Percentiles rank a stretch among this genome's conserved stretches.
Evolutionary conservation across 257 asterid genomes (phyloP).

Genomic region (Forsythia viridissima): DNA sequence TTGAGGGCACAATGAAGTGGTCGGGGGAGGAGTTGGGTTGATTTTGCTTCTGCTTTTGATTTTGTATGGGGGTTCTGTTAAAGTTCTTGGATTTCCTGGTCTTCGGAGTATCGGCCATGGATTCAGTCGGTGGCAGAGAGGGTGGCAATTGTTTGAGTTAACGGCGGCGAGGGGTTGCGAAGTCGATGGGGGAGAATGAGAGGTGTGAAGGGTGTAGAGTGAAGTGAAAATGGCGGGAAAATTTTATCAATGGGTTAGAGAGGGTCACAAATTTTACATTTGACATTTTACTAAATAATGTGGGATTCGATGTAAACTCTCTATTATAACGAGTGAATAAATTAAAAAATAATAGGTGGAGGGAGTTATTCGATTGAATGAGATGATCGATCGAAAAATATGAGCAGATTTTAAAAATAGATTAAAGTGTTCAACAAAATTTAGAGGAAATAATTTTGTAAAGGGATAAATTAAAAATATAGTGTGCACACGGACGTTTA

Average conservation of each 20-base stretch:
- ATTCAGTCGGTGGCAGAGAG: slow-evolving; percentile 10
- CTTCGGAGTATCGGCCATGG: slow-evolving; percentile 60
- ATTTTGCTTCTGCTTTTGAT: slow-evolving; percentile 13
- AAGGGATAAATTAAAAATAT: too few relatives aligned
- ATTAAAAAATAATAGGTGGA: too few relatives aligned
- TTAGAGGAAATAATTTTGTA: too few relatives aligned
- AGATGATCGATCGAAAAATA: too few relatives aligned
- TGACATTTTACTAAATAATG: too few relatives aligned
- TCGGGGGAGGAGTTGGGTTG: slow-evolving; percentile 32
- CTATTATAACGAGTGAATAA: too few relatives aligned
- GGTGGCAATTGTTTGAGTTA: not conserved
- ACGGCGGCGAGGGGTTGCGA: slow-evolving; percentile 3
- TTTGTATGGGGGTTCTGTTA: slow-evolving; percentile 24
- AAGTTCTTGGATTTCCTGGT: slow-evolving; percentile 38
- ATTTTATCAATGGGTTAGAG: not conserved
- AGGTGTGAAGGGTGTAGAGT: not conserved
- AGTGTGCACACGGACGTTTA: too few relatives aligned
- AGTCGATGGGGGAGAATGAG: not conserved
- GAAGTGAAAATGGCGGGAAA: slow-evolving; percentile 33
- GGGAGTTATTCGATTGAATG: too few relatives aligned
- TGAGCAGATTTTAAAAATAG: too few relatives aligned
- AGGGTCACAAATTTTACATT: too few relatives aligned
- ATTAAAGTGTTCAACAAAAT: too few relatives aligned
- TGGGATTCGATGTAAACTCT: too few relatives aligned
- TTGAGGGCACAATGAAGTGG: slow-evolving; percentile 42